These are phyloP conservation scores for Fusarium subglutinans DNA, from an alignment of 2,329 filamentous ascomycete species.

Conservation along the genomic window DNA sequence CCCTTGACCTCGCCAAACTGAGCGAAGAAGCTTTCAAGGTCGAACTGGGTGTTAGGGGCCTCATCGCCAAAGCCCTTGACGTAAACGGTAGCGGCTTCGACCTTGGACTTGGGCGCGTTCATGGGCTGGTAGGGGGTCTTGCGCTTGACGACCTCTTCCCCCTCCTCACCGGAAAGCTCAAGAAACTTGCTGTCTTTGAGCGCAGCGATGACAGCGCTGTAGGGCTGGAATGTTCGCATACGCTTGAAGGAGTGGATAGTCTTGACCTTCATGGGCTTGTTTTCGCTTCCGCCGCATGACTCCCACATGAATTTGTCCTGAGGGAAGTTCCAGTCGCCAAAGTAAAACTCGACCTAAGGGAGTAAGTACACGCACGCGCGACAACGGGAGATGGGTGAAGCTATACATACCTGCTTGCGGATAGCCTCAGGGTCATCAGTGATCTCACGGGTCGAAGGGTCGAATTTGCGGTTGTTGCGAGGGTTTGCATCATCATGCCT, in stretches of 20 bases:
- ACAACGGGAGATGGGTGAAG: background rate
- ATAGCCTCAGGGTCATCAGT: slow-evolving; percentile 83
- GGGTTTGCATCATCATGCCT: slow-evolving; percentile 51
- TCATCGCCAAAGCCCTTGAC: slow-evolving; percentile 94
- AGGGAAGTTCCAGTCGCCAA: slow-evolving; percentile 89
- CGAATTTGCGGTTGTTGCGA: slow-evolving; percentile 73
- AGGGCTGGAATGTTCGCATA: slow-evolving; percentile 94
- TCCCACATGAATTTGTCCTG: slow-evolving; percentile 88
- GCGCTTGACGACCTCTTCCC: slow-evolving; percentile 77
- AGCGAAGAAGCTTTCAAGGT: slow-evolving; percentile 91
- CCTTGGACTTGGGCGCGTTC: slow-evolving; percentile 69
- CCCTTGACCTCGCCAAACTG: slow-evolving; percentile 81
- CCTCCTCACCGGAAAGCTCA: slow-evolving; percentile 77
- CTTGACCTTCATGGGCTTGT: slow-evolving; percentile 82
- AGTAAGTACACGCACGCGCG: slow-evolving; percentile 9
- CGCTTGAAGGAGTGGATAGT: slow-evolving; percentile 89
- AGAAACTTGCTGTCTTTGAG: slow-evolving; percentile 80
- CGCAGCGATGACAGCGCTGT: slow-evolving; percentile 82
- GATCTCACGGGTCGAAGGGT: slow-evolving; percentile 72
- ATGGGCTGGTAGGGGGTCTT: slow-evolving; percentile 74
- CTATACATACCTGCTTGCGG: slow-evolving; percentile 74
- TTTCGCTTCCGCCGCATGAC: slow-evolving; percentile 78
- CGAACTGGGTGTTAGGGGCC: slow-evolving; percentile 85
- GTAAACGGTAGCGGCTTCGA: slow-evolving; percentile 82
- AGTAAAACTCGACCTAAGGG: slow-evolving; percentile 90